Conservation (phyloP, 352 stramenopile genomes). For the Pythium oligandrum region DNA sequence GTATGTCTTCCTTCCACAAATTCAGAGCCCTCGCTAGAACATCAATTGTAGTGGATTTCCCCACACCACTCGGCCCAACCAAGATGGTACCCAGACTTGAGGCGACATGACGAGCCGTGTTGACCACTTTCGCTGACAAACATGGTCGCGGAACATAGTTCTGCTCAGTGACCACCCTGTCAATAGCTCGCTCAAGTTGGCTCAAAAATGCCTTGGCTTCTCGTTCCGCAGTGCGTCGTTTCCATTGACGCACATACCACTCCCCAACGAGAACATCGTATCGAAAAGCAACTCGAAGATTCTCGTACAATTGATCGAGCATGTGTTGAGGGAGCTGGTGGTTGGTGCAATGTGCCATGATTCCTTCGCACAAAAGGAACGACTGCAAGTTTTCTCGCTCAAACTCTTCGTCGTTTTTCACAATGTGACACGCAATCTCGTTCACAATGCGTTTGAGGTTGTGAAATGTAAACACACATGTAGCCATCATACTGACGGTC, state of each 20-base stretch:
- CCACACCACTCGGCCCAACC: slow-evolving; percentile 14
- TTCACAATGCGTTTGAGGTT: slow-evolving; percentile 2
- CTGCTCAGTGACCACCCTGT: slow-evolving; percentile 11
- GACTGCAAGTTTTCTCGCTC: slow-evolving; percentile 16
- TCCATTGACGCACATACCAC: slow-evolving; percentile 22
- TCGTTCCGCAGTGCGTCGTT: slow-evolving; percentile 2
- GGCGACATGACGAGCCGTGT: slow-evolving; percentile 4
- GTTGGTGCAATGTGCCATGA: slow-evolving; percentile 8
- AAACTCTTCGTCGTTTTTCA: slow-evolving; percentile 14
- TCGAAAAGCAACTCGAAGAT: slow-evolving; percentile 4
- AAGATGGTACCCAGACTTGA: slow-evolving; percentile 9
- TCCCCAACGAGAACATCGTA: slow-evolving; percentile 12
- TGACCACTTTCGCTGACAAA: slow-evolving; percentile 4
- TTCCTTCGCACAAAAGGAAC: slow-evolving; percentile 15
- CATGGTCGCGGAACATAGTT: slow-evolving; percentile 11
- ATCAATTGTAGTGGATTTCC: slow-evolving; percentile 10
- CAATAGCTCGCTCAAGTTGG: slow-evolving; percentile 6
- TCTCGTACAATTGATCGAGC: background rate
- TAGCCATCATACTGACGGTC: slow-evolving; percentile 1
- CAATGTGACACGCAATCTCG: slow-evolving; percentile 4
- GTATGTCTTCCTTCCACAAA: slow-evolving; percentile 11
- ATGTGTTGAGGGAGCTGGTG: background rate
- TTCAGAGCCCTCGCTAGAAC: slow-evolving; percentile 11
- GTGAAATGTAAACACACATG: slow-evolving; percentile 2
- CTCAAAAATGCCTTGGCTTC: too few species aligned